Evolutionary conservation across 2,329 filamentous ascomycete genomes (phyloP).

Genomic region (Colletotrichum acutatum): DNA sequence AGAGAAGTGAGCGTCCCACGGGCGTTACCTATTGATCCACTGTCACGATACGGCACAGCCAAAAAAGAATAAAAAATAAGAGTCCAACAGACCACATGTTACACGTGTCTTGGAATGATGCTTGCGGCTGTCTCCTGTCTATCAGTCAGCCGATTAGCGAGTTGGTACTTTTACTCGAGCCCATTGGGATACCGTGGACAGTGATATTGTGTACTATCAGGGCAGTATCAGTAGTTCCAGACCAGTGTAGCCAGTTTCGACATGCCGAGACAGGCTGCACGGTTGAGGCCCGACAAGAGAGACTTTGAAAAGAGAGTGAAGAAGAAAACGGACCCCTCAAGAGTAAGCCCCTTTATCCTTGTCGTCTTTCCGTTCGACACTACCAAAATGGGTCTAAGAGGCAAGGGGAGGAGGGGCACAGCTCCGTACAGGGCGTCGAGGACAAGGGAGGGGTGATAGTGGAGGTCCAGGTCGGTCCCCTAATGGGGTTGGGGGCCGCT

Average conservation of each 20-base stretch:
- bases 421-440: not conserved
- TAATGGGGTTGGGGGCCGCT: not conserved
- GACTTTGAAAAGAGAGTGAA: not conserved
- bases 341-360: constrained; percentile 5
- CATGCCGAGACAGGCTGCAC: not conserved
- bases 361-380: not conserved
- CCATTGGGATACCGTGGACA: not conserved
- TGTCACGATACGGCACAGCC: not conserved
- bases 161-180: not conserved
- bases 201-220: not conserved
- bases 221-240: not conserved
- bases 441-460: not conserved
- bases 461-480: not conserved
- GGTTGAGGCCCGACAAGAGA: not conserved
- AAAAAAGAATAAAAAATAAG: not conserved
- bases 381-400: not conserved
- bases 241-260: not conserved
- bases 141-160: not conserved
- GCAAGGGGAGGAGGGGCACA: not conserved
- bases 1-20: not conserved
- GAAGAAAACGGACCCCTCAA: constrained; percentile 10
- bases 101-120: not conserved
- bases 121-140: not conserved
- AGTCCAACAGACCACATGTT: not conserved
- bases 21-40: not conserved